These are phyloP conservation scores for Annulohypoxylon nitens DNA, from an alignment of 495 filamentous ascomycete species.

Conservation along the genomic window DNA sequence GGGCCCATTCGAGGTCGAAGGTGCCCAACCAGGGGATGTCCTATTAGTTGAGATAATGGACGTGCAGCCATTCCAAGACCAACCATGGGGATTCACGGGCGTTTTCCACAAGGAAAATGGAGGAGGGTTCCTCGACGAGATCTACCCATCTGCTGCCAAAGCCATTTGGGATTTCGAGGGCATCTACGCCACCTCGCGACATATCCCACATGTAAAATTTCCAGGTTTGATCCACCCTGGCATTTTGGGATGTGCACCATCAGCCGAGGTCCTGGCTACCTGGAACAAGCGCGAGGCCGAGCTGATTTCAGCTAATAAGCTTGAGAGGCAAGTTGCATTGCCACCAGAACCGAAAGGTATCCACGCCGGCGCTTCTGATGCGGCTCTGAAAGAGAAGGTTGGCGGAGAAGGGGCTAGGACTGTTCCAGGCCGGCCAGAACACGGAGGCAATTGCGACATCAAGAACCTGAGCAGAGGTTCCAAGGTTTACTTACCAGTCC, in stretches of 20 bases:
- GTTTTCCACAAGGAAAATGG: conserved; percentile 87
- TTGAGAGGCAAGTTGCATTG: conserved; percentile 81
- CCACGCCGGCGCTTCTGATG: conserved; percentile 76
- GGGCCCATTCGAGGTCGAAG: conserved; percentile 91
- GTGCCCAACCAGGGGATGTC: conserved; percentile 87
- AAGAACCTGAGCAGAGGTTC: conserved; percentile 89
- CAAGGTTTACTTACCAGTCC: conserved; percentile 89
- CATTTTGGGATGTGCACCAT: conserved; percentile 92
- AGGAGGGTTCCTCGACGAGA: conserved; percentile 91
- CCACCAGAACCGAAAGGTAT: conserved; percentile 78
- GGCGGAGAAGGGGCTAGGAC: conserved; percentile 90
- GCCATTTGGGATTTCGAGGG: conserved; percentile 99
- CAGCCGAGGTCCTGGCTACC: conserved; percentile 70
- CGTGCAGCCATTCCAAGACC: conserved; percentile 88
- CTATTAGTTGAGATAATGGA: conserved; percentile 95
- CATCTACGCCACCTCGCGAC: conserved; percentile 90
- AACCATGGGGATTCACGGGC: conserved; percentile 93
- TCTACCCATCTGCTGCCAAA: conserved; percentile 90
- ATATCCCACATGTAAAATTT: conserved; percentile 91
- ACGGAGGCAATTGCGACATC: conserved; percentile 85
- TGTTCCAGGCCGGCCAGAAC: conserved; percentile 80
- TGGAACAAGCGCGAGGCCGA: conserved; percentile 88
- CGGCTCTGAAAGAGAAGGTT: conserved; percentile 76
- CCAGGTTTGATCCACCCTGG: conserved; percentile 95
- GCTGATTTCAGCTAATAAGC: conserved; percentile 75